A percentile compares a stretch with the other conserved stretches of the same genome.
Conservation (phyloP, 192 early-diverging fungal species). For the Coemansia erecta region DNA sequence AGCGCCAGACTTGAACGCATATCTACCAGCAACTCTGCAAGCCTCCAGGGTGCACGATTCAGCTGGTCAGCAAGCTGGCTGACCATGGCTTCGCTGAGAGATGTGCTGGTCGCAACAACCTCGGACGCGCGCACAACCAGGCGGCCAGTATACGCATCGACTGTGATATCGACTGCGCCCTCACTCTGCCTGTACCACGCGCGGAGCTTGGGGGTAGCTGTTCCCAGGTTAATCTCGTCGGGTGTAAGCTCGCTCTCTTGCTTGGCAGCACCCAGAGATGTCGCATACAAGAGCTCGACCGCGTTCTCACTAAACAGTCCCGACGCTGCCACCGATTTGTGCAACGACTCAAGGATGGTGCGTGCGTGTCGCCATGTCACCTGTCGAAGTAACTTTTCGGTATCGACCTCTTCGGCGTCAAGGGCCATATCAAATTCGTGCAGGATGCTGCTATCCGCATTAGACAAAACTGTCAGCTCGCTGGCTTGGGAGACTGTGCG, state of each 20-base stretch:
- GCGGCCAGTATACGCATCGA: conserved; percentile 38
- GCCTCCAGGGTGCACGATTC: conserved; percentile 41
- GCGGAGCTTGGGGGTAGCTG: conserved; percentile 30
- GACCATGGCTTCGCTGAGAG: conserved; percentile 39
- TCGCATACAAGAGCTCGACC: conserved; percentile 31
- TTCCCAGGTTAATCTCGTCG: conserved; percentile 10
- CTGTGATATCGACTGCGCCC: conserved; percentile 44
- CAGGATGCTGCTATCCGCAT: neutral
- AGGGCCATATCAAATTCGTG: conserved; percentile 15
- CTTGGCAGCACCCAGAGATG: conserved; percentile 19
- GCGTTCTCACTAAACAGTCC: conserved; percentile 24
- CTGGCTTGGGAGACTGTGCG: conserved; percentile 31
- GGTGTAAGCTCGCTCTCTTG: conserved; percentile 9
- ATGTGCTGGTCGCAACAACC: conserved; percentile 18
- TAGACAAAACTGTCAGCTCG: neutral
- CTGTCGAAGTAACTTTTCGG: conserved; percentile 34
- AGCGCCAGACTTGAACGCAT: conserved; percentile 48
- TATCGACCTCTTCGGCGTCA: conserved; percentile 27
- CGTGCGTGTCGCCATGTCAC: conserved; percentile 41
- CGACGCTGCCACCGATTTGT: conserved; percentile 20
- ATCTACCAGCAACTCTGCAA: conserved; percentile 41
- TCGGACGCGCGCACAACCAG: conserved; percentile 43
- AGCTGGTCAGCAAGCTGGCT: conserved; percentile 40
- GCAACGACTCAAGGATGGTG: conserved; percentile 28
- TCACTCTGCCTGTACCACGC: conserved; percentile 48